Base-by-base conservation (phyloP, 139 green algal genomes). In the Dunaliella primolecta region DNA sequence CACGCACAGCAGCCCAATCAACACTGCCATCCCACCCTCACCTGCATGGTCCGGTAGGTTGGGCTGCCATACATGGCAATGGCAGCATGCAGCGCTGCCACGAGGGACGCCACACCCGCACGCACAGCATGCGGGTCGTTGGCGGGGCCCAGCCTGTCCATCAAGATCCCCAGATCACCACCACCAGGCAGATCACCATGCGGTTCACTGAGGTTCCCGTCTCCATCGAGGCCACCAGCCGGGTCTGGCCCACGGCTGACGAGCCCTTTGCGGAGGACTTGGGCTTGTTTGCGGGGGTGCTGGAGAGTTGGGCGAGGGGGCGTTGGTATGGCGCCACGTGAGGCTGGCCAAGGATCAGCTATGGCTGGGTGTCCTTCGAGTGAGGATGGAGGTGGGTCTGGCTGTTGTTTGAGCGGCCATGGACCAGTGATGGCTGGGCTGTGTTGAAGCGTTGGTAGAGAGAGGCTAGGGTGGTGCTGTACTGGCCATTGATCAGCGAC, bases 21-120 rank as follows among this genome's bases (percentile, higher is more conserved):
- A n/a, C n/a, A n/a, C n/a, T n/a, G n/a, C n/a, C n/a, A n/a, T n/a
- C n/a, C n/a, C n/a, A n/a, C n/a, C n/a, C n/a, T n/a, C 78, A 70
- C 35, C n/a, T 91, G 91, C 64, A 89, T 79, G 0, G 30, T 38
- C 0, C 27, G 56, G 77, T 90, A 91, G 30, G 2, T 85, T 0
- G 75, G 1, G 2, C 20, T 86, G 56, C 86, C 89, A 46, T 91
- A 90, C 77, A 90, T 71, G 1, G 29, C 75, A 1, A 81, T 56
- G 2, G 90, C 93, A 0, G 0, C 1, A 2, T 46, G 24, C 30
- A 95, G n/a, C 0, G 81, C 86, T 0, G 23, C 74, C 2, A 86
- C 46, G 21, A 96, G 81, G 32, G 72, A 75, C 3, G 33, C 56
- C 56, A 92, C 88, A 0, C 88, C 86, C 31, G 83, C 75, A 1